Base-by-base conservation (phyloP, 192 early-diverging fungal genomes). In the Umbelopsis isabellina region DNA sequence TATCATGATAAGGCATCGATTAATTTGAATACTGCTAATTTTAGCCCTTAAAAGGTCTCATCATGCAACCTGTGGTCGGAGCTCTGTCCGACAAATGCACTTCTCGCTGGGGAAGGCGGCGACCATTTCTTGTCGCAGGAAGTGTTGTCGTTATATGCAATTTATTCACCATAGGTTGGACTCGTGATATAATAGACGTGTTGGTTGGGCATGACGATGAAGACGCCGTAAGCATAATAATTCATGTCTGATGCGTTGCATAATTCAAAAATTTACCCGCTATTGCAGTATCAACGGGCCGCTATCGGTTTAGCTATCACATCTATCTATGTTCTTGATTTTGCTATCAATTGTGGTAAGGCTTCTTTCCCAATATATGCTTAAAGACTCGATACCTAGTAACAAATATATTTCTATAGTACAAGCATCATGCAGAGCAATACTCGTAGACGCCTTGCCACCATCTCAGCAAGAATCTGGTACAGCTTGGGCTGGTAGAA, bases 301-400 rank as follows among this genome's bases (percentile, higher is more conserved):
- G 82, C 91, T 4, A 88, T 92, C 35, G 68, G 85, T 30, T 73
- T 93, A 52, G 95, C 94, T 15, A 91, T 98, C 10, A 44, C 78
- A 7, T 89, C 90, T 11, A 95, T 98, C 66, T 98, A 95, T 75
- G 68, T 91, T 11, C 79, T 99, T 21, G 97, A 99, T 84, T 98
- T 99, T 84, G 88, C 94, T 4, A 88, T 98, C 50, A 98, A 98
- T 74, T 87, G 87, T 49, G 85, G 85, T 87, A 81, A 76, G 78
- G 1, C 20, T 2, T 1, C 25, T 23, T 27, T 50, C 27, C 23
- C 1, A 20, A 10, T 12, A 2, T 25, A 10, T 25, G 21, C 27
- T 33, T 50, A 6, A 49, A 1, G 18, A 33, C 21, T 16, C 16
- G 35, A 8, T 67, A 18, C n/a, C n/a, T n/a, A n/a, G n/a, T n/a